Evolutionary conservation across 306 rosid genomes (phyloP).

Genomic region (Quercus rubra): DNA sequence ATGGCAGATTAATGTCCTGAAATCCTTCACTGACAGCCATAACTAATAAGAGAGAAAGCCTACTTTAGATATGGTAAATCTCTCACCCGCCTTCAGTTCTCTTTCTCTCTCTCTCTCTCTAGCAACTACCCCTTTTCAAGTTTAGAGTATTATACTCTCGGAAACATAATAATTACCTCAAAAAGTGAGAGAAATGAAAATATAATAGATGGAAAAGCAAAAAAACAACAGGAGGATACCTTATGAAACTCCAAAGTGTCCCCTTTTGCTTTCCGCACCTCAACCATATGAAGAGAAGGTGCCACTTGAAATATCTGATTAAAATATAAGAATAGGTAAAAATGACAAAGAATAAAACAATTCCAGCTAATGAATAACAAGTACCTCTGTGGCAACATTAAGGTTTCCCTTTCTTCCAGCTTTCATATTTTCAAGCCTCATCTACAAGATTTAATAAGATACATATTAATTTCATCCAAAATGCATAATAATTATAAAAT

Average conservation of each 20-base stretch:
- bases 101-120: not conserved
- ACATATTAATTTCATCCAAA: slow-evolving; percentile 3
- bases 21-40: not conserved
- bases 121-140: not conserved
- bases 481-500: not conserved
- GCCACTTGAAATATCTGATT: slow-evolving; percentile 94
- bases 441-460: slow-evolving; percentile 34
- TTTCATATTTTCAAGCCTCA: slow-evolving; percentile 91
- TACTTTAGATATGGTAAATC: not conserved
- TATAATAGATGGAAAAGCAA: not conserved
- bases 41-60: not conserved
- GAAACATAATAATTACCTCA: not conserved
- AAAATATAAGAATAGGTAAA: not conserved
- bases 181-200: not conserved
- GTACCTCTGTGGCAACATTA: slow-evolving; percentile 95
- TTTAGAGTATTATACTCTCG: not conserved
- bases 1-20: not conserved
- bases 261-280: slow-evolving; percentile 95
- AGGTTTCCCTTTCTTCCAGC: slow-evolving; percentile 99
- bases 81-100: not conserved
- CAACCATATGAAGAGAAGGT: slow-evolving; percentile 97
- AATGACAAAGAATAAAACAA: slow-evolving; percentile 1
- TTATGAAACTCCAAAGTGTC: slow-evolving; percentile 97
- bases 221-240: slow-evolving; percentile 34
- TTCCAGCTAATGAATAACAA: not conserved